Conservation (phyloP, 768 basidiomycete genomes). For the Infundibulicybe gibba region DNA sequence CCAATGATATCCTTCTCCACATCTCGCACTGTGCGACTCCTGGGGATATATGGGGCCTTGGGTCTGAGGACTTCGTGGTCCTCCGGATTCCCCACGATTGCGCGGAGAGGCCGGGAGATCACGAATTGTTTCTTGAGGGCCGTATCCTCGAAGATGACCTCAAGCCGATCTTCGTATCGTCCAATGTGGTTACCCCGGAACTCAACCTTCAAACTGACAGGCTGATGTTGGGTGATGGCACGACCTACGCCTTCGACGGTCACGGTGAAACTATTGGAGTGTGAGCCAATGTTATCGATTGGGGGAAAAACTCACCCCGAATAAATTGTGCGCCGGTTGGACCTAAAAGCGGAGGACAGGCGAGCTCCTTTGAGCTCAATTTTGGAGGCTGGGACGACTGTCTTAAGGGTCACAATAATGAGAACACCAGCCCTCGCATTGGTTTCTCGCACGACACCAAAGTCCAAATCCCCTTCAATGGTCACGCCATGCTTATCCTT, state of each 20-base stretch:
- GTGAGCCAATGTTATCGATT: not conserved
- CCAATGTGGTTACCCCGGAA: conserved; percentile 37
- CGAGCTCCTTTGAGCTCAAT: conserved; percentile 19
- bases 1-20: conserved; percentile 32
- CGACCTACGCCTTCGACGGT: conserved; percentile 9
- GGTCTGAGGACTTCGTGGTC: conserved; percentile 46
- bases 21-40: conserved; percentile 24
- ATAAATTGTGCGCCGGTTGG: not conserved
- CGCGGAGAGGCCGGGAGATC: conserved; percentile 42
- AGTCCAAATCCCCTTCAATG: conserved; percentile 42
- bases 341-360: conserved; percentile 28
- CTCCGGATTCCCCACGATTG: conserved; percentile 39
- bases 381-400: conserved; percentile 23
- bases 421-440: conserved; percentile 20
- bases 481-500: conserved; percentile 50
- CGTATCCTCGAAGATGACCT: conserved; percentile 47
- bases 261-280: conserved; percentile 8
- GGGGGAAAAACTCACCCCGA: conserved; percentile 19
- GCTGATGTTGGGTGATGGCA: conserved; percentile 14
- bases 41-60: conserved; percentile 41
- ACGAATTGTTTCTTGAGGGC: conserved; percentile 39
- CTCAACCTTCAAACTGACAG: conserved; percentile 25
- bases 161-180: conserved; percentile 48
- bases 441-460: conserved; percentile 43
- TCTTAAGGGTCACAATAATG: conserved; percentile 17